Evolutionary conservation across 768 basidiomycete genomes (phyloP), one percentile per base, ranked within the genome.

Genomic region (Amanita brunnescens): DNA sequence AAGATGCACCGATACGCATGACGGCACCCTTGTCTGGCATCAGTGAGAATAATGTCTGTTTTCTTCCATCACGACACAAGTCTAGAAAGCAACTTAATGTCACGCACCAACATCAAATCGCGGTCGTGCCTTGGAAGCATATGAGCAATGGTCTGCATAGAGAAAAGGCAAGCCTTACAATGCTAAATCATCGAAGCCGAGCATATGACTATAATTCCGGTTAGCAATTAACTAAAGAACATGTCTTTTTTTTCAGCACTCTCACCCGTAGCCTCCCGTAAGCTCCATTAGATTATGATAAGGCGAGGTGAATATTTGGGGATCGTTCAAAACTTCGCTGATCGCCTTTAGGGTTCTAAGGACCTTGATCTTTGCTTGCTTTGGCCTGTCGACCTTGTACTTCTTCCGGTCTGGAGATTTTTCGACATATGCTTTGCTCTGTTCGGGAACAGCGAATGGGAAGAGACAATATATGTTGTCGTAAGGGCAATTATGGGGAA

Each of bases 391-490:
- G 34, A 48, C 53, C 8, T 51, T 54, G 56, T 14, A 16, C 16
- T 21, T 50, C 18, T 7, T 33, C 4, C 9, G 32, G 2, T 20
- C 10, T 29, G 7, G n/a, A n/a, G n/a, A n/a, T 24, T 8, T 34
- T n/a, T 29, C 7, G 5, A 29, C 26, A 7, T 29, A 29, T 29
- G 26, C 26, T 7, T 29, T 7, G 26, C 26, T 29, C 5, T 39
- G 26, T 2, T 18, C 18, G 6, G 61, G 60, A 23, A 45, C 51
- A 4, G 43, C 49, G 38, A 63, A 55, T 6, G 62, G 61, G 34
- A 63, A 65, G 37, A 63, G 57, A 20, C 51, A 51, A 47, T 61
- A 62, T 10, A 58, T 40, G 47, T 55, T 65, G 49, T 62, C 53
- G 48, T 59, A 60, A 0, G 56, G 47, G 26, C 58, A 65, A 20